Conservation (phyloP, 163 green algal genomes). For the Volvox carteri region DNA sequence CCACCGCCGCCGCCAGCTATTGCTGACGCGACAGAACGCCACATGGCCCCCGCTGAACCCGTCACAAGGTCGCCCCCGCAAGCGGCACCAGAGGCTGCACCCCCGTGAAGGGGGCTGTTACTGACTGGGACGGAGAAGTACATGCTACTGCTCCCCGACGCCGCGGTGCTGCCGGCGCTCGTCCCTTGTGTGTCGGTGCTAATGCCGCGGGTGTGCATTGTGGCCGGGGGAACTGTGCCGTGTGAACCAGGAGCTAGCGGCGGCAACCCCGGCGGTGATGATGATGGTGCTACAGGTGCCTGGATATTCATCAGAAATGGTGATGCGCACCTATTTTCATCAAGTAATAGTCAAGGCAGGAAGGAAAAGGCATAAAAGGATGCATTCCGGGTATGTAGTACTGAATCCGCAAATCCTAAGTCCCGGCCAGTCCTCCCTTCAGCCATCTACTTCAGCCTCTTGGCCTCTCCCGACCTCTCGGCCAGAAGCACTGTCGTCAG, state of each 20-base stretch:
- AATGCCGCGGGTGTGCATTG: constrained; percentile 21
- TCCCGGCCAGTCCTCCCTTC: no score
- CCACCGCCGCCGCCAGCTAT: background rate
- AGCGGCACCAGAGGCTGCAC: background rate
- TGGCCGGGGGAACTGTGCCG: background rate
- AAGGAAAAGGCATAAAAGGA: no score
- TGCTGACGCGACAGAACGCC: background rate
- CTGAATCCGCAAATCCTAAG: no score
- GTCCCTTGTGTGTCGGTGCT: constrained; percentile 50
- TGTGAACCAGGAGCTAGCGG: background rate
- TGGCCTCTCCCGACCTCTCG: no score
- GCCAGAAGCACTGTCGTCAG: no score
- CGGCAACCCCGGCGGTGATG: background rate
- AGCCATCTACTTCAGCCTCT: background rate
- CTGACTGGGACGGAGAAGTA: constrained; percentile 43
- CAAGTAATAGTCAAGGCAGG: no score
- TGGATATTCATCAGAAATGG: background rate
- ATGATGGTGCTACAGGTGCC: background rate
- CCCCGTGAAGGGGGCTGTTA: constrained; percentile 1
- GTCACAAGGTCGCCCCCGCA: no score
- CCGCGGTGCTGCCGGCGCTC: constrained; percentile 22
- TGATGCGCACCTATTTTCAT: background rate
- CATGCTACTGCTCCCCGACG: background rate
- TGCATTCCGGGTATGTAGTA: no score
- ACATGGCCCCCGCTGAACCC: background rate